Percentiles rank a stretch among this genome's conserved stretches.
Evolutionary conservation across 768 basidiomycete species (phyloP).

Genomic region (Russula emetica): DNA sequence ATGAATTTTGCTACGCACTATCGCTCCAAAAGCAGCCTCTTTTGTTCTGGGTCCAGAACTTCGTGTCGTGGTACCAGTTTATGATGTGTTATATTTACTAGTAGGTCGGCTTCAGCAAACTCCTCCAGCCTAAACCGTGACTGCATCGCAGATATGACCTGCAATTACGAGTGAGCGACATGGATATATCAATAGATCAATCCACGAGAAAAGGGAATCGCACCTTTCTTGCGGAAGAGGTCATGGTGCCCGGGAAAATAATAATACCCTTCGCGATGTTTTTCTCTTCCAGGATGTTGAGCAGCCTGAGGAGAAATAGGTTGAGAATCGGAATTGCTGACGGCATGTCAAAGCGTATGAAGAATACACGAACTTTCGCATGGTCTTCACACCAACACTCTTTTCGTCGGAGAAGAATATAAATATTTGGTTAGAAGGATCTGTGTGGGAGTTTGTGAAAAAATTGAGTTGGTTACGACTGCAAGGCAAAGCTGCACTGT

Average conservation of each 20-base stretch:
- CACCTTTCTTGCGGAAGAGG: constrained; percentile 93
- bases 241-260: constrained; percentile 95
- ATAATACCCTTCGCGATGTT: constrained; percentile 87
- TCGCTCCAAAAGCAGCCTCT: constrained; percentile 78
- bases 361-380: constrained; percentile 73
- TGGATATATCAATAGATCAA: not conserved
- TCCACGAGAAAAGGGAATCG: constrained; percentile 21
- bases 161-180: constrained; percentile 2
- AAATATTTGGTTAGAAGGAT: constrained; percentile 77
- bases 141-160: constrained; percentile 93
- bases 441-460: constrained; percentile 68
- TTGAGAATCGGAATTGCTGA: constrained; percentile 5
- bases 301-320: constrained; percentile 52
- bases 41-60: constrained; percentile 80
- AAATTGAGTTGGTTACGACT: constrained; percentile 91
- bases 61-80: constrained; percentile 92
- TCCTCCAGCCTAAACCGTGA: constrained; percentile 86
- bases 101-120: constrained; percentile 91
- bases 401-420: constrained; percentile 94
- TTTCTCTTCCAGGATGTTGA: constrained; percentile 88
- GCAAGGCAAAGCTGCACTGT: constrained; percentile 23
- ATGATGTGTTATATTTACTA: constrained; percentile 97
- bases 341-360: not conserved
- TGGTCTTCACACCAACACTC: constrained; percentile 95
- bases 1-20: constrained; percentile 61